Evolutionary conservation across 306 rosid species (phyloP).

Genomic region (Dryas alaskensis): DNA sequence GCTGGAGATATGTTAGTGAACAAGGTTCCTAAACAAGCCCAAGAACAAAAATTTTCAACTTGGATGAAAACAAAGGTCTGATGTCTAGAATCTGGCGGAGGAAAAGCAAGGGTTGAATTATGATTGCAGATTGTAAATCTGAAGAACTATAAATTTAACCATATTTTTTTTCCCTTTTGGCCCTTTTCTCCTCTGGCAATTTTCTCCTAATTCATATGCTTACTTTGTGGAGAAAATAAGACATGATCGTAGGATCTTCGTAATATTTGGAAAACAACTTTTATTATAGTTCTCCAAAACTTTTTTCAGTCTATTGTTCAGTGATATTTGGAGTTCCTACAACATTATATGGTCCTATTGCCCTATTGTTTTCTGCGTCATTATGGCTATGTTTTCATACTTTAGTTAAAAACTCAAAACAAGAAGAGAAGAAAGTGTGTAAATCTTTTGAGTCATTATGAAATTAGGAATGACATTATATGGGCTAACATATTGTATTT

Average conservation of each 20-base stretch:
- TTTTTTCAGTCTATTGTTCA: background rate
- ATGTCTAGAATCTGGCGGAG: background rate
- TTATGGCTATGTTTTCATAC: too few relatives aligned
- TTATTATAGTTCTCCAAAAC: background rate
- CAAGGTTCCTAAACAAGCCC: background rate
- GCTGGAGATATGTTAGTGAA: constrained; percentile 3
- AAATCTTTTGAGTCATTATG: background rate
- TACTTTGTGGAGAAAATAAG: background rate
- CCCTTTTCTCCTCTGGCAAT: background rate
- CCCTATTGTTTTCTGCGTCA: too few relatives aligned
- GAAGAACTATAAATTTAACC: too few relatives aligned
- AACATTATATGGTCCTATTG: too few relatives aligned
- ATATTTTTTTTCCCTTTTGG: background rate
- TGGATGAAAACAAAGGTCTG: background rate
- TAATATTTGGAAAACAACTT: background rate
- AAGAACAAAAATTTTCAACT: background rate
- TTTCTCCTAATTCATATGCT: background rate
- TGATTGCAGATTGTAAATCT: background rate
- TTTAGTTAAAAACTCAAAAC: too few relatives aligned
- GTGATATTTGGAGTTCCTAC: background rate
- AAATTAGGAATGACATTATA: background rate
- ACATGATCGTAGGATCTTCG: background rate
- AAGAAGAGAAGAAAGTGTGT: too few relatives aligned
- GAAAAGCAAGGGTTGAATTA: background rate
- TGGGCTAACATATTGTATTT: background rate